phyloP scores from a whole-genome alignment of 192 early-diverging fungal species.

The Umbelopsis isabellina region DNA sequence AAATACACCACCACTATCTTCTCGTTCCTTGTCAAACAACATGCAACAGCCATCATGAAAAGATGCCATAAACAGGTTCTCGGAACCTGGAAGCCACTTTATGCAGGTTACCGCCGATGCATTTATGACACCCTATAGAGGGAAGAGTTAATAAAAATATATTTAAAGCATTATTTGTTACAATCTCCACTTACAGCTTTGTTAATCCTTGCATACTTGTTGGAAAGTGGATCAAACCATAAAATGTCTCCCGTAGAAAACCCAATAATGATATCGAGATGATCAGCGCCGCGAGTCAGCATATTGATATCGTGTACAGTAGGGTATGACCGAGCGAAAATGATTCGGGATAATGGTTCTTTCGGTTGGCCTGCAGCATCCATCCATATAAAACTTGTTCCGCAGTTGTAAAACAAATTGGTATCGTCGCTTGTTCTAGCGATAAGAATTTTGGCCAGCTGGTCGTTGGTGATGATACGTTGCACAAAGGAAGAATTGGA shows the following conservation, averaged over 20 bases:
- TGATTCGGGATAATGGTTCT: constrained; percentile 81
- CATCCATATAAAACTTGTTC: constrained; percentile 72
- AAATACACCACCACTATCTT: constrained; percentile 62
- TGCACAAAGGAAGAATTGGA: constrained; percentile 75
- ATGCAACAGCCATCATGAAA: constrained; percentile 87
- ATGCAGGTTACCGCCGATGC: constrained; percentile 76
- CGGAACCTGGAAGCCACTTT: constrained; percentile 89
- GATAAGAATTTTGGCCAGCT: constrained; percentile 64
- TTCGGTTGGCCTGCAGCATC: constrained; percentile 63
- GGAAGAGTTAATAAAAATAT: not conserved
- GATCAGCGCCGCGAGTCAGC: constrained; percentile 71
- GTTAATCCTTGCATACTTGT: constrained; percentile 89
- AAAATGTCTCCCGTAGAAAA: constrained; percentile 82
- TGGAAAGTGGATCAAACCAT: constrained; percentile 87
- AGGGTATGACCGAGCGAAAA: constrained; percentile 76
- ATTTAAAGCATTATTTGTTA: not conserved
- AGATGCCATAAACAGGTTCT: constrained; percentile 83
- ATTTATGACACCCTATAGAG: constrained; percentile 64
- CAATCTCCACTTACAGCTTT: constrained; percentile 59
- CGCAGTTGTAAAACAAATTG: constrained; percentile 77
- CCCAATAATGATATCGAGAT: constrained; percentile 86
- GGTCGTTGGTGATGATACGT: constrained; percentile 72
- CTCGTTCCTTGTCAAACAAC: constrained; percentile 89
- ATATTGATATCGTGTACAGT: constrained; percentile 89
- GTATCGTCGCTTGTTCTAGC: constrained; percentile 60